Evolutionary conservation across 805 yeast genomes (phyloP).

Genomic region (Candida corydali): DNA sequence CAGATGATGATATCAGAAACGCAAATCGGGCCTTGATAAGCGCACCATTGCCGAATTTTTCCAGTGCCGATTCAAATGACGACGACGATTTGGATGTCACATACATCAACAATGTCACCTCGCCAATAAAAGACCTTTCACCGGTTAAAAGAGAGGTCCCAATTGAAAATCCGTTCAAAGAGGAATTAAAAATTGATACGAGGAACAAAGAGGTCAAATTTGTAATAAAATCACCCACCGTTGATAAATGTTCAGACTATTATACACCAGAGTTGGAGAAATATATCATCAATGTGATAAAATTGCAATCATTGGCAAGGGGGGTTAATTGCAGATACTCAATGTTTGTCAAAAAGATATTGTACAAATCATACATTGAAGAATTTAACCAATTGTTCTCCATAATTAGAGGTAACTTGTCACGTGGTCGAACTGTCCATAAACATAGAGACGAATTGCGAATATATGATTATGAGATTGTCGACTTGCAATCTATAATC

Average conservation of each 20-base stretch:
- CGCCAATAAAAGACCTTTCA: slow-evolving; percentile 11
- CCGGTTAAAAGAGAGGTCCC: slow-evolving; percentile 1
- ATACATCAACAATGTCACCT: slow-evolving; percentile 20
- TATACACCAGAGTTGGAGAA: slow-evolving; percentile 8
- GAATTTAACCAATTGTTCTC: slow-evolving; percentile 49
- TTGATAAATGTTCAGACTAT: neutral
- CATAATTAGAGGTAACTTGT: slow-evolving; percentile 45
- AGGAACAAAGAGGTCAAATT: neutral
- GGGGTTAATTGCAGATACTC: slow-evolving; percentile 66
- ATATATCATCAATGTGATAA: slow-evolving; percentile 27
- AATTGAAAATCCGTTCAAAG: slow-evolving; percentile 8
- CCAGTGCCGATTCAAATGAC: slow-evolving; percentile 33
- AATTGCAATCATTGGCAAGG: slow-evolving; percentile 65
- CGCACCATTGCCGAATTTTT: slow-evolving; percentile 71
- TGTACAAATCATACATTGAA: slow-evolving; percentile 54
- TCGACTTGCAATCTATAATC: slow-evolving; percentile 37
- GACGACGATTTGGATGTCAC: slow-evolving; percentile 15
- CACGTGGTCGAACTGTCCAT: slow-evolving; percentile 27
- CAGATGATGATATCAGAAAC: slow-evolving; percentile 61
- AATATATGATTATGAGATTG: slow-evolving; percentile 25
- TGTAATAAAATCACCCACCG: slow-evolving; percentile 2
- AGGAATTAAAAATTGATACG: neutral
- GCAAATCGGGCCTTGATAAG: slow-evolving; percentile 71
- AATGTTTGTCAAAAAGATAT: slow-evolving; percentile 58
- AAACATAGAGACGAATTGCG: slow-evolving; percentile 31